A percentile compares a stretch with the other conserved stretches of the same genome.
Evolutionary conservation across 2,329 filamentous ascomycete species (phyloP).

Genomic region (Venturia oleaginea): DNA sequence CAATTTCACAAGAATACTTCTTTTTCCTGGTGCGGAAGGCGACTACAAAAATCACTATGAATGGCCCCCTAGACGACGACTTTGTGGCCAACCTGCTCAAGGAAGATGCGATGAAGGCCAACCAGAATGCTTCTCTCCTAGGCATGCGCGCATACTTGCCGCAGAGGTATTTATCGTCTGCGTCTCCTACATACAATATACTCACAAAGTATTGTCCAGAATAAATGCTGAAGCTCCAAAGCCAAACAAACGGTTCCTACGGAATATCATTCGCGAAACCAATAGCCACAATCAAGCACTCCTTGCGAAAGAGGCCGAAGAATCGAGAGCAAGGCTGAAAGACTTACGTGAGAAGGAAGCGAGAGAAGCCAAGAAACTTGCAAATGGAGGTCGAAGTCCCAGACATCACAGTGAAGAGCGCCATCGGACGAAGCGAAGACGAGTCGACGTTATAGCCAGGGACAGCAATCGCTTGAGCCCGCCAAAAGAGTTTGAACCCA

Average conservation of each 20-base stretch:
- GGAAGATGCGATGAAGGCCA: conserved; percentile 67
- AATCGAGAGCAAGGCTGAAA: conserved; percentile 62
- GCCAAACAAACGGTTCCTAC: conserved; percentile 84
- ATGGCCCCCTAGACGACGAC: conserved; percentile 54
- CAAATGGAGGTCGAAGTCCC: conserved; percentile 18
- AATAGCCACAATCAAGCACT: conserved; percentile 83
- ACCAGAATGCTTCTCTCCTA: conserved; percentile 63
- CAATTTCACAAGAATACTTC: neutral
- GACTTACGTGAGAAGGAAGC: conserved; percentile 33
- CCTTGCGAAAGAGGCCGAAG: conserved; percentile 72
- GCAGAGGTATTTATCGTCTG: conserved; percentile 36
- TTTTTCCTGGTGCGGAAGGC: neutral
- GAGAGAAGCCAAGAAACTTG: conserved; percentile 1
- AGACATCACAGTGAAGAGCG: conserved; percentile 23
- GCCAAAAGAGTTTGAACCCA: neutral
- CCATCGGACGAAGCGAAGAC: conserved; percentile 8
- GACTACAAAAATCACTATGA: conserved; percentile 8
- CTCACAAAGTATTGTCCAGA: conserved; percentile 31
- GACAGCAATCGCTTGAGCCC: conserved; percentile 12
- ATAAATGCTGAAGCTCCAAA: conserved; percentile 62
- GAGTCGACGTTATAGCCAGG: neutral
- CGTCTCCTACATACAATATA: conserved; percentile 5
- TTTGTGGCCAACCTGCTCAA: conserved; percentile 73
- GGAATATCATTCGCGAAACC: conserved; percentile 79
- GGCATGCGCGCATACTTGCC: conserved; percentile 60